phyloP scores from a whole-genome alignment of 2,329 filamentous ascomycete genomes.

The Penicillium vulpinum region DNA sequence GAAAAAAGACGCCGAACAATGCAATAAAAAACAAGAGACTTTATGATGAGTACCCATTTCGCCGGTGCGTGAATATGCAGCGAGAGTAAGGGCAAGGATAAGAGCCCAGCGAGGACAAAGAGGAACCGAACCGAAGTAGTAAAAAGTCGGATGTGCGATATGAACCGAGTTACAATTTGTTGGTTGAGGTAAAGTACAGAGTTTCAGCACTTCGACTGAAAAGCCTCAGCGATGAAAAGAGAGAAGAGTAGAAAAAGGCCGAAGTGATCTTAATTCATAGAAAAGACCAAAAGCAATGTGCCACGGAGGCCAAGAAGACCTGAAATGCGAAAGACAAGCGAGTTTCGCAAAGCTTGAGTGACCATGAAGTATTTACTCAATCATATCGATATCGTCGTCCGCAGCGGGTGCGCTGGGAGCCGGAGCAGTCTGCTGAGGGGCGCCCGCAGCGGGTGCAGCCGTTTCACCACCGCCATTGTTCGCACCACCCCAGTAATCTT shows the following conservation, averaged over 20 bases:
- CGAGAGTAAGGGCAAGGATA: background rate
- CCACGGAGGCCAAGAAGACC: background rate
- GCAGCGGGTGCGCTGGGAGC: constrained; percentile 22
- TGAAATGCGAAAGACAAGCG: background rate
- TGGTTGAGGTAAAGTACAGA: constrained; percentile 20
- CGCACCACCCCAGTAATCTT: constrained; percentile 74
- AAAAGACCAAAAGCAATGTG: background rate
- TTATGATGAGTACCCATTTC: background rate
- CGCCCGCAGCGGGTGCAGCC: constrained; percentile 33
- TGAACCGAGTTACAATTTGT: constrained; percentile 17
- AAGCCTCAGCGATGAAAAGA: background rate
- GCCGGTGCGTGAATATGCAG: background rate
- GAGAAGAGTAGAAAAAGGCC: background rate
- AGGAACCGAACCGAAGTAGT: background rate
- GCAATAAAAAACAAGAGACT: background rate
- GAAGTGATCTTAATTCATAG: background rate
- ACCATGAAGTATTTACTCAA: constrained; percentile 51
- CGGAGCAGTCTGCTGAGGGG: constrained; percentile 26
- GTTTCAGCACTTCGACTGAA: background rate
- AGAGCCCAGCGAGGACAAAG: background rate
- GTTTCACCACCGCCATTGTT: constrained; percentile 37
- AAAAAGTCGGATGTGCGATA: background rate
- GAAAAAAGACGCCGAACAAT: background rate
- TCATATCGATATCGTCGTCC: constrained; percentile 69
- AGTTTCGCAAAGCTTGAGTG: background rate